phyloP scores from a whole-genome alignment of 495 filamentous ascomycete species.

The Daldinia childiae region DNA sequence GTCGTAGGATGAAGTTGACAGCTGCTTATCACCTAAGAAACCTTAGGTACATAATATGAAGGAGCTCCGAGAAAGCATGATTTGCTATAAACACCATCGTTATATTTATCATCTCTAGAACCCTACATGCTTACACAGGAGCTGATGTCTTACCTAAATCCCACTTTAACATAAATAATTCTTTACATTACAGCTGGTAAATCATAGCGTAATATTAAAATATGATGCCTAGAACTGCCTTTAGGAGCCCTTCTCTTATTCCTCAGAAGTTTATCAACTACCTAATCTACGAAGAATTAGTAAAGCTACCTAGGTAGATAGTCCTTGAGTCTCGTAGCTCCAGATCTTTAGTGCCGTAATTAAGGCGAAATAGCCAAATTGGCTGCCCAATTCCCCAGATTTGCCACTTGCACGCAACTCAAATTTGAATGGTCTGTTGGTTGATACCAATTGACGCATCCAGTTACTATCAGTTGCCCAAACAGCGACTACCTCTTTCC shows the following conservation, averaged over 20 bases:
- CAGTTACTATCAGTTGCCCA: neutral
- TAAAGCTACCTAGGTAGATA: neutral
- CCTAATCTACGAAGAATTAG: neutral
- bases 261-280: neutral
- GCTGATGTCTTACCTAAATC: too few species aligned
- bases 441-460: neutral
- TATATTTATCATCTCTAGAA: too few species aligned
- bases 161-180: neutral
- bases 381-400: neutral
- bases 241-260: neutral
- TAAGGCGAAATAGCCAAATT: neutral
- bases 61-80: too few species aligned
- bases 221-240: neutral
- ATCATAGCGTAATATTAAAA: neutral
- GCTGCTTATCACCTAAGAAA: neutral
- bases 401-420: neutral
- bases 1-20: neutral
- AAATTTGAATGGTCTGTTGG: neutral
- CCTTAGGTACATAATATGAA: neutral
- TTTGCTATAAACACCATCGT: too few species aligned
- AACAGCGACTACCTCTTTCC: neutral
- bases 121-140: too few species aligned
- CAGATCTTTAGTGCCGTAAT: neutral
- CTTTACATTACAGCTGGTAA: neutral
- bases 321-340: neutral